A percentile compares a stretch with the other conserved stretches of the same genome.
These are phyloP conservation scores for Kodamaea hsintzibuensis DNA, from an alignment of 805 yeast species.

Conservation along the genomic window DNA sequence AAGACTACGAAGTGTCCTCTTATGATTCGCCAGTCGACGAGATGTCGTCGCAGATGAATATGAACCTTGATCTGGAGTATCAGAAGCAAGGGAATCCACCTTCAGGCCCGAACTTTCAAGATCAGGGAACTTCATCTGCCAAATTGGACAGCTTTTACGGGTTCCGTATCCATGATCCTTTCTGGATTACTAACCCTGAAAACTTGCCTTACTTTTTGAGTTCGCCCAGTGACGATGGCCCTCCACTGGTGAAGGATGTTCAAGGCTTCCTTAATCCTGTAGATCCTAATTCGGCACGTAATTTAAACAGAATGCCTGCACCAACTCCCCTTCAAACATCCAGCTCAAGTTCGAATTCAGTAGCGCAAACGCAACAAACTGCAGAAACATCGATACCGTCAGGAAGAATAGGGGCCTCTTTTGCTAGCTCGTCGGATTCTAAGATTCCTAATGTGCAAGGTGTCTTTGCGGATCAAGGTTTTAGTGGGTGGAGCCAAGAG, in stretches of 20 bases:
- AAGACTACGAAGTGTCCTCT: neutral
- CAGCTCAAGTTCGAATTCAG: neutral
- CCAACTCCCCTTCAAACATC: neutral
- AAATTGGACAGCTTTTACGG: constrained; percentile 41
- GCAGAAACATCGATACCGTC: neutral
- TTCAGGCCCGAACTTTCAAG: neutral
- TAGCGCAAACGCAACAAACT: neutral
- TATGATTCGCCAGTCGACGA: neutral
- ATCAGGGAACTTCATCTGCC: constrained; percentile 7
- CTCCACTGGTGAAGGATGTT: constrained; percentile 1
- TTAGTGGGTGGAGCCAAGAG: neutral
- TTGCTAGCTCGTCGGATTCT: neutral
- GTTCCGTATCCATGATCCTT: constrained; percentile 48
- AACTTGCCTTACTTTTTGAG: constrained; percentile 39
- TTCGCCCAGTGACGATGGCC: constrained; percentile 27
- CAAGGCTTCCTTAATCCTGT: neutral
- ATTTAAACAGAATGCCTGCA: neutral
- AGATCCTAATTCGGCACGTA: neutral
- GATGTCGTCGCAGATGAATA: neutral
- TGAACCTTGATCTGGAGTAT: neutral
- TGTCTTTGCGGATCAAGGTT: neutral
- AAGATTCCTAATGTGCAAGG: neutral
- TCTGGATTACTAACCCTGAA: constrained; percentile 52
- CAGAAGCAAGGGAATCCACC: neutral
- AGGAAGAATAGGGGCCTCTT: neutral